A percentile compares a stretch with the other conserved stretches of the same genome.
phyloP scores from a whole-genome alignment of 441 rosid genomes.

The Gossypium trilobum region DNA sequence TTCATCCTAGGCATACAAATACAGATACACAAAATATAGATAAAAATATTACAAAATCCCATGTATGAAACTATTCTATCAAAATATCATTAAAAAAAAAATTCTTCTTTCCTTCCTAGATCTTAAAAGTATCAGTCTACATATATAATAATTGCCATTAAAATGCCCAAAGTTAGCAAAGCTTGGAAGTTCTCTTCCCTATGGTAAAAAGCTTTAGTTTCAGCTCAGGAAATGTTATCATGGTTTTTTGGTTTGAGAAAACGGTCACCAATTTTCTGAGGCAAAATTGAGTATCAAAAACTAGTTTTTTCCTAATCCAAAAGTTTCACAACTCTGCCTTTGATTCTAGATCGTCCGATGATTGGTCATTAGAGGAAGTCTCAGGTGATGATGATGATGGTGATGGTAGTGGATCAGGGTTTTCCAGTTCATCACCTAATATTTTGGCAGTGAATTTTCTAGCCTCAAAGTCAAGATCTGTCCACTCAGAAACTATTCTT shows the following conservation, averaged over 20 bases:
- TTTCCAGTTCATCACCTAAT: constrained; percentile 64
- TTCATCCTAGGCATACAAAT: neutral
- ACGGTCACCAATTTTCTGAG: neutral
- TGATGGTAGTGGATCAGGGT: constrained; percentile 31
- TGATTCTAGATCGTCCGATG: constrained; percentile 45
- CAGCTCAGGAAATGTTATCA: neutral
- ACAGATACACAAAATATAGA: neutral
- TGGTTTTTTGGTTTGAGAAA: neutral
- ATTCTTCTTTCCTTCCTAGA: neutral
- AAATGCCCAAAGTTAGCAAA: neutral
- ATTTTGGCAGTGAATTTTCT: constrained; percentile 65
- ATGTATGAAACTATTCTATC: neutral
- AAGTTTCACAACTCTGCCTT: constrained; percentile 56
- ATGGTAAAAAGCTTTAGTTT: neutral
- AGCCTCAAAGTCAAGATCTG: constrained; percentile 73
- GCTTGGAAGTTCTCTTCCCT: neutral
- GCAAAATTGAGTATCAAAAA: neutral
- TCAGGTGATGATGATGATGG: constrained; percentile 17
- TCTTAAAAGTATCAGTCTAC: neutral
- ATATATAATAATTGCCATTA: neutral
- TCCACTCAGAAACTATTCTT: constrained; percentile 86
- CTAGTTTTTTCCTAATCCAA: neutral
- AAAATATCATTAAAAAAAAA: neutral
- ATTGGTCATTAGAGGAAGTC: constrained; percentile 18
- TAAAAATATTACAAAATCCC: neutral